These are phyloP conservation scores for Echium plantagineum DNA, from an alignment of 257 asterid species.

Conservation along the genomic window DNA sequence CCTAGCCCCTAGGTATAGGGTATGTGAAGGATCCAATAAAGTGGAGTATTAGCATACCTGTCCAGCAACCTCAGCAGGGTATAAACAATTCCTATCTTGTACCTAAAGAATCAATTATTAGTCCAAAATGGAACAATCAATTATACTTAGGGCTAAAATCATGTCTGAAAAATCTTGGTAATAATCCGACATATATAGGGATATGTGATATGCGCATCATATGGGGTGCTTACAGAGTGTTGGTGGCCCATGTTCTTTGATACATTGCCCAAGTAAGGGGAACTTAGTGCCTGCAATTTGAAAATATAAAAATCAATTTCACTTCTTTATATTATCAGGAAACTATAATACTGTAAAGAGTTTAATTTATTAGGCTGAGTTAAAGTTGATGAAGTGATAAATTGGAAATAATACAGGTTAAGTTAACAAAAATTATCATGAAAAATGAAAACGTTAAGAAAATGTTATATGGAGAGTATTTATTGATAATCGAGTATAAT, in stretches of 20 bases:
- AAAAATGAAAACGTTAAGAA: too few species aligned
- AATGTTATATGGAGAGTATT: constrained; percentile 1
- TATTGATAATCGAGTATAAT: too few species aligned
- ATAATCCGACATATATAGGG: constrained; percentile 26
- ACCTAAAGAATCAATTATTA: constrained; percentile 17
- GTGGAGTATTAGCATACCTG: too few species aligned
- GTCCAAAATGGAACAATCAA: constrained; percentile 1
- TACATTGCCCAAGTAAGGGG: constrained; percentile 32
- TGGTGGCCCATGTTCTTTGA: constrained; percentile 39
- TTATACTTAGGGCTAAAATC: constrained; percentile 16
- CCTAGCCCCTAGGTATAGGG: not conserved
- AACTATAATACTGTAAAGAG: not conserved
- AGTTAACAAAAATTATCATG: too few species aligned
- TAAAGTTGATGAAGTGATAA: too few species aligned
- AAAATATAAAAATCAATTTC: not conserved
- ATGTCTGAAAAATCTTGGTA: constrained; percentile 22
- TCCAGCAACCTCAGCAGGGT: constrained; percentile 14
- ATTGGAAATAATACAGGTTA: too few species aligned
- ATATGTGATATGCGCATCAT: constrained; percentile 32
- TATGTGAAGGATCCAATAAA: constrained; percentile 54
- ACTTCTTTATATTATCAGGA: not conserved
- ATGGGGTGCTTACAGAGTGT: constrained; percentile 41
- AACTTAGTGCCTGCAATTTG: constrained; percentile 28
- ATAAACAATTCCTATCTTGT: constrained; percentile 36
- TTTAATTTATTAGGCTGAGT: not conserved